Conservation (phyloP, 1,139 yeast species). For the Hyphopichia fennica region DNA sequence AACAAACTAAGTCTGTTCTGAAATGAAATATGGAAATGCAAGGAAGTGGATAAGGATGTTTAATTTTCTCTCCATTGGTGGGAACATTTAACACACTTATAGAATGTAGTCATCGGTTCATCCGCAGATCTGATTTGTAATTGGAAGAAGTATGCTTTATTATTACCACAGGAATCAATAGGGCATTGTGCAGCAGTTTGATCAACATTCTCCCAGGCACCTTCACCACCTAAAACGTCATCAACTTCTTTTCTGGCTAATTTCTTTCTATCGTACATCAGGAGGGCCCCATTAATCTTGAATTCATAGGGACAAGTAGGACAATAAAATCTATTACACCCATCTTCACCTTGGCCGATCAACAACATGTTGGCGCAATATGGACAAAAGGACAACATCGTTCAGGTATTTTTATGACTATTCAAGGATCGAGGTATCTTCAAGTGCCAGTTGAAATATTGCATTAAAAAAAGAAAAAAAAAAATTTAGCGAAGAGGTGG, state of each 20-base stretch:
- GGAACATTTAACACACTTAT: slow-evolving; percentile 88
- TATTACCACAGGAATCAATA: slow-evolving; percentile 77
- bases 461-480: background rate
- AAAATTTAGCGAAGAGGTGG: background rate
- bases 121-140: slow-evolving; percentile 92
- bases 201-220: slow-evolving; percentile 99
- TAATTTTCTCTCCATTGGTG: slow-evolving; percentile 97
- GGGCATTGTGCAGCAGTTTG: slow-evolving; percentile 91
- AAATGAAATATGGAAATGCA: background rate
- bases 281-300: slow-evolving; percentile 75
- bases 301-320: slow-evolving; percentile 95
- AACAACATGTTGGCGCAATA: slow-evolving; percentile 88
- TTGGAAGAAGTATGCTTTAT: slow-evolving; percentile 94
- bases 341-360: slow-evolving; percentile 42
- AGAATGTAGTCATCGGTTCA: slow-evolving; percentile 95
- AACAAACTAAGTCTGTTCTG: no score
- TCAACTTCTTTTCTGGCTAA: slow-evolving; percentile 89
- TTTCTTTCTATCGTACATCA: slow-evolving; percentile 79
- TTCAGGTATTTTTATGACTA: background rate
- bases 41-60: background rate
- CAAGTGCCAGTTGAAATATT: background rate
- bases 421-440: background rate
- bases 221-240: slow-evolving; percentile 95
- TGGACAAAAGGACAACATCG: slow-evolving; percentile 92
- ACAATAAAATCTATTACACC: slow-evolving; percentile 66